Base-by-base conservation (phyloP, 2,329 filamentous ascomycete genomes). In the Fusarium pininemorale region DNA sequence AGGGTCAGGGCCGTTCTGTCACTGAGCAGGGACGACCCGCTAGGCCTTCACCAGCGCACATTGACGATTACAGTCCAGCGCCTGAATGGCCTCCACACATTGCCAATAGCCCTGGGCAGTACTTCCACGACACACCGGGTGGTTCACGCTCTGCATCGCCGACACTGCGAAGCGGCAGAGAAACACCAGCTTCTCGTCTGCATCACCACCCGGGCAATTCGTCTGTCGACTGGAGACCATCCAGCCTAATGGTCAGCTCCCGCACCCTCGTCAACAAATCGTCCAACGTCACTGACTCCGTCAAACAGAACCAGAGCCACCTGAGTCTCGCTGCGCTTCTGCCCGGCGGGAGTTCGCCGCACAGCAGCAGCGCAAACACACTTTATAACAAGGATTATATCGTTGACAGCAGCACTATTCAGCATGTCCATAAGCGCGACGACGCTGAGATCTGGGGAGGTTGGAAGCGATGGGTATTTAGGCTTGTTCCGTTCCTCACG, bases 401-500 rank as follows among this genome's bases (percentile, higher is more conserved):
- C 63, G 75, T 73, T 48, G 76, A 78, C 37, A 77, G 73, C 26
- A 80, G 81, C 41, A 72, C 78, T 35, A 84, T 86, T 48, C 79
- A 81, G 44, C 80, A 82, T 16, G 73, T 86, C 3, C 82, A 85
- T 72, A 81, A 85, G 60, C 84, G 85, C 45, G 82, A 84, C 66
- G 83, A 85, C 50, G 77, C 66, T 32, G 83, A 86, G n/a, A 84
- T 82, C 56, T 86, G 83, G 82, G 82, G 81, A 55, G 85, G 85
- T 41, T 85, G 84, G 84, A 84, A 80, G 64, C 81, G 84, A 16
- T 74, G 82, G 38, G 51, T 86, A 16, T 86, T 82, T 75, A 75
- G 72, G 24, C 72, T 85, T 38, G 79, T 81, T 13, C 84, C 84
- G 1, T 54, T 83, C 38, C 61, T 86, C 59, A 85, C 82, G 24